Evolutionary conservation across 1,284 basidiomycete species (phyloP).

Genomic region (Ustilago hordei): DNA sequence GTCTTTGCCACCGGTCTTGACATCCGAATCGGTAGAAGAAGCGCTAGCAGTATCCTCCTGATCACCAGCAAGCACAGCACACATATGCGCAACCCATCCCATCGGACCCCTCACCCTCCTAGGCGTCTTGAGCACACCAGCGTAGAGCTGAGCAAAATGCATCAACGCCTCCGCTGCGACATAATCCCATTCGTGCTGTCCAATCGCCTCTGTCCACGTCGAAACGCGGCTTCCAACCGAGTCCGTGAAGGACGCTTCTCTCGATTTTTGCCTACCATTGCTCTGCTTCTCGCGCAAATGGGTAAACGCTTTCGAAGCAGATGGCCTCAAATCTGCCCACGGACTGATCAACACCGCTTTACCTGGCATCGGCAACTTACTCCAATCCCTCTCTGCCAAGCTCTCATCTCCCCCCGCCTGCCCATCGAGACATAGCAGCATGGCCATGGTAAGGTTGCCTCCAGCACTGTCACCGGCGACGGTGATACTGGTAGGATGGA

Average conservation of each 20-base stretch:
- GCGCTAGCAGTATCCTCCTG: slow-evolving; percentile 11
- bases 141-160: slow-evolving; percentile 68
- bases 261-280: not conserved
- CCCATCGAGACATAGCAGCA: slow-evolving; percentile 62
- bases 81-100: slow-evolving; percentile 64
- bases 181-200: slow-evolving; percentile 64
- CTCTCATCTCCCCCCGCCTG: slow-evolving; percentile 44
- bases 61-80: slow-evolving; percentile 54
- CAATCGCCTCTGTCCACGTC: slow-evolving; percentile 54
- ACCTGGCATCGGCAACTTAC: slow-evolving; percentile 61
- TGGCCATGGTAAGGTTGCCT: slow-evolving; percentile 62
- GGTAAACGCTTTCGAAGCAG: slow-evolving; percentile 49
- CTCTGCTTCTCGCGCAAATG: slow-evolving; percentile 38
- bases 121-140: slow-evolving; percentile 60
- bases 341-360: slow-evolving; percentile 66
- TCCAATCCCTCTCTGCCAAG: slow-evolving; percentile 63
- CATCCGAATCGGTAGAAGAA: not conserved
- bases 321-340: slow-evolving; percentile 65
- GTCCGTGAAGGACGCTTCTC: not conserved
- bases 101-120: slow-evolving; percentile 62
- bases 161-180: slow-evolving; percentile 64
- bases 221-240: slow-evolving; percentile 16
- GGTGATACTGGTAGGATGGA: slow-evolving; percentile 58
- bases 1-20: not conserved
- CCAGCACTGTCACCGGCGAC: slow-evolving; percentile 68